Base-by-base conservation (phyloP, 495 filamentous ascomycete genomes). In the Trichodelitschia bisporula region DNA sequence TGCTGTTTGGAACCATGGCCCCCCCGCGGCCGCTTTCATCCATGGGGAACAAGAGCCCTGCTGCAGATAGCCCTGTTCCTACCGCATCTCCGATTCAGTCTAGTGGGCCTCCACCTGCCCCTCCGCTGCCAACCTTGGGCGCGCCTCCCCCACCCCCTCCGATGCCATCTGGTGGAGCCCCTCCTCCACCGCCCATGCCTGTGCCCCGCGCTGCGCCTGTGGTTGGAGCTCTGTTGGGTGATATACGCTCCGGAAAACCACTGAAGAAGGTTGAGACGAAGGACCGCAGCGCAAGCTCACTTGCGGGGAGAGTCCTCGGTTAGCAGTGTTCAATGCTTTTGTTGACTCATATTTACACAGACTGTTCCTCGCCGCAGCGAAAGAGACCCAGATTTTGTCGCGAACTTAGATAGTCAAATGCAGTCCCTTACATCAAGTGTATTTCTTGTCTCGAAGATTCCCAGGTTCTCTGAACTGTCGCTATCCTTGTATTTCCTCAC, bases 1-100 rank as follows among this genome's bases (percentile, higher is more conserved):
- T 55, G 36, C 64, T 97, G 18, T 95, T 97, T 50, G 83, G 86
- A 33, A 90, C 84, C 30, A 97, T 97, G 86, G 86, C 64, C 6
- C 86, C 86, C 25, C 86, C 86, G 14, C 69, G 84, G 30, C 80
- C 89, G 19, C 48, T 92, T 16, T 84, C 77, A 29, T 74, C 77
- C 5, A 68, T 73, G 53, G 79, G 77, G 30, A 67, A 77, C 29
- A 72, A 72, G 40, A 41, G 44, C 31, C 39, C 41, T 31, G 35
- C 38, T 2, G 29, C 38, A 6, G 41, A 41, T 15, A 41, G 38
- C 31, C 44, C 44, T 9, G 31, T 33, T 17, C 51, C 59, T 24
- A 46, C 59, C n/a, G 57, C 63, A 6, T 8, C 8, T 11, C 26
- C 26, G 6, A 14, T 14, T 14, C 15, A 6, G 14, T 8, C 10